Evolutionary conservation across 805 yeast species (phyloP), one percentile per base, ranked within the genome.

Genomic region (Scheffersomyces spartinae): DNA sequence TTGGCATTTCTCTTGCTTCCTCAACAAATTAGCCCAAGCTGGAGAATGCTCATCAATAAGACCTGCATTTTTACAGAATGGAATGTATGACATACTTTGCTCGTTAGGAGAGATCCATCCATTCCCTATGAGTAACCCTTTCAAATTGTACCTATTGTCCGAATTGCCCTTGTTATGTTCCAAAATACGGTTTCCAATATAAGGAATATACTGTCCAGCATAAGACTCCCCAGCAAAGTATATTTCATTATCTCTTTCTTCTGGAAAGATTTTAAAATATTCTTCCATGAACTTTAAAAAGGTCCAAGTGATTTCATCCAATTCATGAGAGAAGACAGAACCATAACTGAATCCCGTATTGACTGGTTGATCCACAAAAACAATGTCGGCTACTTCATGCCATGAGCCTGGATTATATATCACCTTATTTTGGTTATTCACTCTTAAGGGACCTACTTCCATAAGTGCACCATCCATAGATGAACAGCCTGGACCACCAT

Each of bases 401-500:
- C 98, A 91, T 2, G 91, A 68, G 0, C 94, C 95, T 2, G 59
- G 43, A 49, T 83, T 83, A 27, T 59, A 49, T 9, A 45, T 49
- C 6, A 83, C 64, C 26, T 61, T 46, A 9, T 36, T 33, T 6
- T 65, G 43, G 0, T 45, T 37, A 36, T 58, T 53, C 11, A 84
- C 65, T 27, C 95, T 61, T 22, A 84, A 68, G 0, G 98, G 97
- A 0, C 98, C 98, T 3, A 75, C 55, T 49, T 91, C 98, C 71
- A 86, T 71, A 35, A 91, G 47, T 0, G 94, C 95, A 9, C 98
- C 98, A 52, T 91, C 98, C 91, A 88, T 74, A 1, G 96, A 85
- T 2, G 95, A 85, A 49, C 98, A 91, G 0, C 98, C 98, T 0
- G 98, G 98, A 0, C 98, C 98, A 20, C 98, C 98, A 48, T 91